Conservation (phyloP, 495 filamentous ascomycete genomes). For the Ramalina intermedia region DNA sequence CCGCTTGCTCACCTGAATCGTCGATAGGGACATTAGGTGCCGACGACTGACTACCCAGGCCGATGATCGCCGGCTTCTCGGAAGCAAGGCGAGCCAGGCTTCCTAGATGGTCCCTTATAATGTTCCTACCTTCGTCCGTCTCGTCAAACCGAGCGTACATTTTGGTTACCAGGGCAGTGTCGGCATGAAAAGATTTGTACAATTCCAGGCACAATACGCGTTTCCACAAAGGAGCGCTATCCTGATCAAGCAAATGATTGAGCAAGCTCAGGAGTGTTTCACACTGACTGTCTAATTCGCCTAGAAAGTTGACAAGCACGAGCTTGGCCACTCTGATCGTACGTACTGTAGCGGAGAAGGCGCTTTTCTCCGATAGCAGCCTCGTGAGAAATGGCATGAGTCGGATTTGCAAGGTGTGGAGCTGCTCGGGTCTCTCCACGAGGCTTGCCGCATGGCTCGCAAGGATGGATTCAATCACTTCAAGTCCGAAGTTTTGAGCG, state of each 20-base stretch:
- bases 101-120: constrained; percentile 68
- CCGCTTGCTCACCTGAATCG: constrained; percentile 57
- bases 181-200: constrained; percentile 68
- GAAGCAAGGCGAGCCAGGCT: constrained; percentile 77
- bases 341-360: constrained; percentile 72
- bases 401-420: constrained; percentile 59
- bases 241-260: constrained; percentile 78
- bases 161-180: constrained; percentile 58
- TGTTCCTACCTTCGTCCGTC: constrained; percentile 53
- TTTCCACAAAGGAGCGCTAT: constrained; percentile 65
- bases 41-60: constrained; percentile 72
- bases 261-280: constrained; percentile 74
- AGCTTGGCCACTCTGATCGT: constrained; percentile 69
- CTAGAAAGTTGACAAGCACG: constrained; percentile 60
- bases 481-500: constrained; percentile 68
- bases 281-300: constrained; percentile 60
- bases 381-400: constrained; percentile 73
- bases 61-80: constrained; percentile 78
- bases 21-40: constrained; percentile 43
- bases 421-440: constrained; percentile 62
- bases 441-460: constrained; percentile 74
- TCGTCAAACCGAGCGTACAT: constrained; percentile 73
- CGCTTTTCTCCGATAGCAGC: constrained; percentile 59
- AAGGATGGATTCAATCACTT: constrained; percentile 80
- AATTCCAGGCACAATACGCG: constrained; percentile 82